Evolutionary conservation across 305 asterid genomes (phyloP).

Genomic region (Solanum hybrid): DNA sequence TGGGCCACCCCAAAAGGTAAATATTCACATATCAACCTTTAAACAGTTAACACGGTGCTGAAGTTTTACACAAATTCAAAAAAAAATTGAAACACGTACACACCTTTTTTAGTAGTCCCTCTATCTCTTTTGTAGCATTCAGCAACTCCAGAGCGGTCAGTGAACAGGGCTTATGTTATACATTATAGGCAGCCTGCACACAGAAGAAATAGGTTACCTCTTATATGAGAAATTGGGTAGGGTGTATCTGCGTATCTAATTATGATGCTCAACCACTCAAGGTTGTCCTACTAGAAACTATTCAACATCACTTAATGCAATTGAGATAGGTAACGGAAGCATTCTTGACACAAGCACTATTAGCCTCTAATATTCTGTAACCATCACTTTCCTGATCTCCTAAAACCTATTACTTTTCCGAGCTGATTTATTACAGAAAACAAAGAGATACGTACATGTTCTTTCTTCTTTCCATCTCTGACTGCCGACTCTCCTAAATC

Average conservation of each 20-base stretch:
- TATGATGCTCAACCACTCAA: neutral
- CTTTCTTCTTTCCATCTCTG: slow-evolving; percentile 56
- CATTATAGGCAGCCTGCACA: slow-evolving; percentile 53
- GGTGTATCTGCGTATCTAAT: neutral
- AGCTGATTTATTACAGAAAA: neutral
- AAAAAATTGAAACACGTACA: neutral
- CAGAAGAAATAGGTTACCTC: neutral
- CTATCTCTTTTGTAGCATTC: slow-evolving; percentile 61
- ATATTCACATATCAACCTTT: neutral
- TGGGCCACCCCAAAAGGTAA: neutral
- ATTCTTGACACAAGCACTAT: neutral
- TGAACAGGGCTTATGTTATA: slow-evolving; percentile 54
- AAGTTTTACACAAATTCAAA: neutral
- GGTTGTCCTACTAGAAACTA: neutral
- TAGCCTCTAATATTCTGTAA: neutral
- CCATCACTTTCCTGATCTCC: neutral
- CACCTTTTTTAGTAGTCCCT: slow-evolving; percentile 53
- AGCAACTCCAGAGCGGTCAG: slow-evolving; percentile 71
- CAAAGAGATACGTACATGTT: slow-evolving; percentile 32
- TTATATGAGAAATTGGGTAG: neutral
- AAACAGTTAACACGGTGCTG: neutral
- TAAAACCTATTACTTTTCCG: neutral
- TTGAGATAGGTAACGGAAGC: neutral
- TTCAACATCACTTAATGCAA: neutral
- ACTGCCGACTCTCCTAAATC: slow-evolving; percentile 75